Base-by-base conservation (phyloP, 202 grass and related monocot species). In the Setaria italica region DNA sequence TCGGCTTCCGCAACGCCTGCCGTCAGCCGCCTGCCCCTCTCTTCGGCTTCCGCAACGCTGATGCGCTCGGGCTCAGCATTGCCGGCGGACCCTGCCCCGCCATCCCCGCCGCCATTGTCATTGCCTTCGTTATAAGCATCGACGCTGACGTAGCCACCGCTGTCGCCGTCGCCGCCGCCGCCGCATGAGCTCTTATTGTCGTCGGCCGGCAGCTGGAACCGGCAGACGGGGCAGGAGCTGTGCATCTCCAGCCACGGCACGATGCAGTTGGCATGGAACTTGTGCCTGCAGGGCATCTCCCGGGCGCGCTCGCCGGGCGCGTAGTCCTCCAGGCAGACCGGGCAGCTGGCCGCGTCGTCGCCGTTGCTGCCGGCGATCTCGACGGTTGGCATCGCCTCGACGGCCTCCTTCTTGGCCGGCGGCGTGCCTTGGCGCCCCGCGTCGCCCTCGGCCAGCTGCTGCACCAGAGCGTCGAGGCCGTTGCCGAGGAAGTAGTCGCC, bases 251-350 rank as follows among this genome's bases (percentile, higher is more conserved):
- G 87, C 94, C 94, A 96, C 19, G 89, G 87, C 65, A 93, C 74
- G 54, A 96, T 96, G 78, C 94, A 96, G 5, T 62, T 82, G 82
- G 64, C 43, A 58, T 96, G 94, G 85, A 91, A 96, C 78, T 37
- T 85, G 84, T 96, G 94, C 82, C 84, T 88, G 76, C 94, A 96
- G 8, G 94, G 93, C 86, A 95, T 89, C 89, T 93, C 88, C 64
- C 84, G 37, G 4, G 93, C 88, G 67, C 73, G 73, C 69, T 88
- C 85, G 75, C 90, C 91, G 78, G 80, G 35, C 2, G 71, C 87
- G 66, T 89, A 89, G 63, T 95, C 93, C 71, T 95, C 91, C 63
- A 93, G 89, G 88, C 93, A 95, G 33, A 95, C 82, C 3, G 86
- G 77, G 63, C 93, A 95, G 69, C 82, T 89, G 39, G 57, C 63